Percentiles rank a stretch among this genome's conserved stretches.
phyloP scores from a whole-genome alignment of 1,139 yeast genomes.

The Ashbya aceris region DNA sequence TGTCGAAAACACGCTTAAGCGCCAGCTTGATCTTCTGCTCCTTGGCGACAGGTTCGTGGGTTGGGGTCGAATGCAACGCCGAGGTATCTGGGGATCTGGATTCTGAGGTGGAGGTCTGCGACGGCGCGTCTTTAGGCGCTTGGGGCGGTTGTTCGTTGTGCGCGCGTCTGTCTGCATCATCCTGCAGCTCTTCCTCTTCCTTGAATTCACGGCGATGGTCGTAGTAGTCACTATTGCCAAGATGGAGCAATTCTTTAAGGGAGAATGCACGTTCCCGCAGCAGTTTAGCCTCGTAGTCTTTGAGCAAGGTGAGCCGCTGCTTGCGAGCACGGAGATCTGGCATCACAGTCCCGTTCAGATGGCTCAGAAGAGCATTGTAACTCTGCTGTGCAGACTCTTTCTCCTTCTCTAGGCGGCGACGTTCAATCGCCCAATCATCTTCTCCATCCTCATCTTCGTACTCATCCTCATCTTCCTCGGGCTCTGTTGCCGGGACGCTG shows the following conservation, averaged over 20 bases:
- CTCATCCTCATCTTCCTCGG: conserved; percentile 13
- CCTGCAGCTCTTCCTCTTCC: conserved; percentile 18
- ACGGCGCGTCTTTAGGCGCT: background rate
- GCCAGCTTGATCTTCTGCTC: conserved; percentile 20
- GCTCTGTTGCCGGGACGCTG: conserved; percentile 15
- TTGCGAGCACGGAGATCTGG: conserved; percentile 19
- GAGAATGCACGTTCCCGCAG: conserved; percentile 13
- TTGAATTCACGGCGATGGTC: conserved; percentile 22
- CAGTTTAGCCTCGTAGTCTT: conserved; percentile 16
- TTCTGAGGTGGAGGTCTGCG: background rate
- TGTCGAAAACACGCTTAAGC: conserved; percentile 6
- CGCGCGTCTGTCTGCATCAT: conserved; percentile 16
- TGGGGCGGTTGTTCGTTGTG: conserved; percentile 3
- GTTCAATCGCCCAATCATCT: conserved; percentile 21
- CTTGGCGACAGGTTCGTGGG: conserved; percentile 4
- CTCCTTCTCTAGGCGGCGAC: conserved; percentile 17
- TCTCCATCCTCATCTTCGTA: conserved; percentile 26
- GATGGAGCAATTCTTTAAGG: conserved; percentile 20
- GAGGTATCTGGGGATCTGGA: background rate
- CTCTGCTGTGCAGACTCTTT: conserved; percentile 19
- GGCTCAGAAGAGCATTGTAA: conserved; percentile 21
- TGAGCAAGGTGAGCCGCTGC: conserved; percentile 17
- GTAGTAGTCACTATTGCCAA: conserved; percentile 20
- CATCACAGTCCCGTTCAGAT: conserved; percentile 13
- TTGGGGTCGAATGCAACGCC: background rate